Percentiles rank a stretch among this genome's conserved stretches.
Conservation (phyloP, 129 eudicot species). For the Helichrysum umbraculigerum region DNA sequence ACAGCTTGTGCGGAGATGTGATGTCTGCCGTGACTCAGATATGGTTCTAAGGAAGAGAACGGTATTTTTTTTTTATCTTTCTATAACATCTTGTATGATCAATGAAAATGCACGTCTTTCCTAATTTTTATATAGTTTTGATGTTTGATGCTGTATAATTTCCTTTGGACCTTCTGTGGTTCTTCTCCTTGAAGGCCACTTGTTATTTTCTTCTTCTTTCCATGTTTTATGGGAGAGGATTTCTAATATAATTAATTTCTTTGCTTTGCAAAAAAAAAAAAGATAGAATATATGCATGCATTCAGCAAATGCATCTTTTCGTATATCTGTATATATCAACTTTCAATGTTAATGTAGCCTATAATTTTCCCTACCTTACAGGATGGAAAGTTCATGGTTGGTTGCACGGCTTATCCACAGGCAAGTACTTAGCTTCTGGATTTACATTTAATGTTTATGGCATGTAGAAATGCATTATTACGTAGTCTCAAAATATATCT, state of each 20-base stretch:
- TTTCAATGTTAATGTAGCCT: constrained; percentile 36
- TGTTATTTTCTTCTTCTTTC: too few relatives aligned
- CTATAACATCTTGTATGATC: not conserved
- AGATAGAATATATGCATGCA: not conserved
- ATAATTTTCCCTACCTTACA: constrained; percentile 39
- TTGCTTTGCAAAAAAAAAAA: too few relatives aligned
- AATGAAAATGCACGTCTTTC: constrained; percentile 9
- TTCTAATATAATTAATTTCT: too few relatives aligned
- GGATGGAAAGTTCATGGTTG: constrained; percentile 99
- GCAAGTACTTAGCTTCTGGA: constrained; percentile 42
- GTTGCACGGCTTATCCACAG: constrained; percentile 88
- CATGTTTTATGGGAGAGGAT: too few relatives aligned
- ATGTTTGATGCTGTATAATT: too few relatives aligned
- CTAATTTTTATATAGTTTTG: too few relatives aligned
- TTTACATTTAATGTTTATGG: not conserved
- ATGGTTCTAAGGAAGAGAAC: constrained; percentile 80
- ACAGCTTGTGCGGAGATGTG: constrained; percentile 74
- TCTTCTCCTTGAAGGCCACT: too few relatives aligned
- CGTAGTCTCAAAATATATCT: not conserved
- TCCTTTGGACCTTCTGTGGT: too few relatives aligned
- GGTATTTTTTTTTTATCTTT: constrained; percentile 37
- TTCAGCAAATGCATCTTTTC: not conserved
- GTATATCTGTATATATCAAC: not conserved
- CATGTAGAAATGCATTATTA: not conserved
- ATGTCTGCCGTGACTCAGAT: constrained; percentile 68